Evolutionary conservation across 495 filamentous ascomycete species (phyloP).

Genomic region (Aspergillus egyptiacus): DNA sequence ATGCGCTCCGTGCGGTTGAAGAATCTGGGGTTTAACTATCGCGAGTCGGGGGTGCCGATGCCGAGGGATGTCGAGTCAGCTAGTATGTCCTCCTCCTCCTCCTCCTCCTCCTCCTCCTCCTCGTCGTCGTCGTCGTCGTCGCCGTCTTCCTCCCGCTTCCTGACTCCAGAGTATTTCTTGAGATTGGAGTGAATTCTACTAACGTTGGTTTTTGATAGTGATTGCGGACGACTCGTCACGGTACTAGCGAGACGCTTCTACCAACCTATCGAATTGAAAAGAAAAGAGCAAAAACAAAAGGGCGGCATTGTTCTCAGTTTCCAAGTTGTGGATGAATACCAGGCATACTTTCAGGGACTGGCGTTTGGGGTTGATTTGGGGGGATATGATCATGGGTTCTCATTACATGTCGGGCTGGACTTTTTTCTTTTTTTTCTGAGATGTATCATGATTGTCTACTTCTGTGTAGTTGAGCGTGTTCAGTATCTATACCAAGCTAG

Average conservation of each 20-base stretch:
- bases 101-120: too few relatives aligned
- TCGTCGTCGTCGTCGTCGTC: too few relatives aligned
- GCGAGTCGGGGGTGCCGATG: slow-evolving; percentile 17
- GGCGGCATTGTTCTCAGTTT: too few relatives aligned
- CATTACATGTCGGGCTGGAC: not conserved
- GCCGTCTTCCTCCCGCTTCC: too few relatives aligned
- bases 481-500: too few relatives aligned
- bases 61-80: slow-evolving; percentile 29
- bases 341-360: too few relatives aligned
- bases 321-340: not conserved
- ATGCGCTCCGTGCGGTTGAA: slow-evolving; percentile 36
- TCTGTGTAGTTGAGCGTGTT: too few relatives aligned
- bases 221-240: slow-evolving; percentile 4
- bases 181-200: too few relatives aligned
- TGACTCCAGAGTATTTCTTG: too few relatives aligned
- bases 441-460: slow-evolving; percentile 1
- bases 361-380: not conserved
- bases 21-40: slow-evolving; percentile 26
- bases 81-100: slow-evolving; percentile 26
- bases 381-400: not conserved
- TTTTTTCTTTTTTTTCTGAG: not conserved
- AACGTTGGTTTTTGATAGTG: not conserved
- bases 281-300: too few relatives aligned
- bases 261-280: too few relatives aligned
- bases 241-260: not conserved